Percentiles rank a stretch among this genome's conserved stretches.
Evolutionary conservation across 257 asterid species (phyloP).

Genomic region (Penstemon newberryi): DNA sequence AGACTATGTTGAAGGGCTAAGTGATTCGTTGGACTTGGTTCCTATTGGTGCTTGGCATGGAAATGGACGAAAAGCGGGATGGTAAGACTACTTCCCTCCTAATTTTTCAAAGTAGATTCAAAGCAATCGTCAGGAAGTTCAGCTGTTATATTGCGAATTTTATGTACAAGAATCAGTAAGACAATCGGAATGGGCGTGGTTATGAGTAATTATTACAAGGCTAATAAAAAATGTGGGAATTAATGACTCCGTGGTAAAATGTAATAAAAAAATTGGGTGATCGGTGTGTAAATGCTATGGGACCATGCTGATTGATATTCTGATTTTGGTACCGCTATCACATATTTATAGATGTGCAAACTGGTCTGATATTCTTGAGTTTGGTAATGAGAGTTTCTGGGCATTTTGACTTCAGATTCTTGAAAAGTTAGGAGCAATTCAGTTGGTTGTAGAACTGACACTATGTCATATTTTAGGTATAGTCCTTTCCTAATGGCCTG

Average conservation of each 20-base stretch:
- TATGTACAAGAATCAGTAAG: not conserved
- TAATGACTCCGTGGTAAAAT: not conserved
- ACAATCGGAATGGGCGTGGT: not conserved
- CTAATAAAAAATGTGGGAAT: not conserved
- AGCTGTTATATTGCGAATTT: not conserved
- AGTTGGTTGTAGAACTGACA: slow-evolving; percentile 12
- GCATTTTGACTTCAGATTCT: slow-evolving; percentile 7
- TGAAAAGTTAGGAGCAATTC: slow-evolving; percentile 2
- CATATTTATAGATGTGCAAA: not conserved
- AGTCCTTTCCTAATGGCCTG: slow-evolving; percentile 95
- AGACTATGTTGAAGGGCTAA: slow-evolving; percentile 80
- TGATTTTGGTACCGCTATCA: not conserved
- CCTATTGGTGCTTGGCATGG: slow-evolving; percentile 97
- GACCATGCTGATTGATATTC: slow-evolving; percentile 13
- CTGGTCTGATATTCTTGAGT: not conserved
- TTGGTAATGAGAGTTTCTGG: slow-evolving; percentile 13
- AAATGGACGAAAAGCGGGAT: slow-evolving; percentile 96
- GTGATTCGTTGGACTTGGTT: slow-evolving; percentile 90
- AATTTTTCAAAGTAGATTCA: slow-evolving; percentile 14
- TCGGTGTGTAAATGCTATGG: not conserved
- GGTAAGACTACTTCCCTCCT: slow-evolving; percentile 42
- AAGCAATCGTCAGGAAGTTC: not conserved
- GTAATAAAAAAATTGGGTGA: not conserved
- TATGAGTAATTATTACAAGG: slow-evolving; percentile 8
- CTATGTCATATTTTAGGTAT: slow-evolving; percentile 52